These are phyloP conservation scores for Lenwebbia sp. DNA, from an alignment of 345 rosid species.

Conservation along the genomic window DNA sequence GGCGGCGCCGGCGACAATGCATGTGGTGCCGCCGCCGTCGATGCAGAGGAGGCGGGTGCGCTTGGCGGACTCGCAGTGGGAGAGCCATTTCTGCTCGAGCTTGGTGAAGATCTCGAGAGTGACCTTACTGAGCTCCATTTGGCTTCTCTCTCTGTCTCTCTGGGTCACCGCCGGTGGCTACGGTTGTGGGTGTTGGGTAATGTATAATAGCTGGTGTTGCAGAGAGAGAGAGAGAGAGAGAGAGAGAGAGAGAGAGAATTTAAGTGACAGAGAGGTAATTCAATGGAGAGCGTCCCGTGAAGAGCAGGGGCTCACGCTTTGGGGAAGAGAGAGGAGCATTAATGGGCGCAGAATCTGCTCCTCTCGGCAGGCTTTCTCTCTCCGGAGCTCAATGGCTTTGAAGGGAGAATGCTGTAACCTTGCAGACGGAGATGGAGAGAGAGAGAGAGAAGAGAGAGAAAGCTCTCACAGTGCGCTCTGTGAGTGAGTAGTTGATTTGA, in stretches of 20 bases:
- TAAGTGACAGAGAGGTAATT: background rate
- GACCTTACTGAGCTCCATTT: slow-evolving; percentile 80
- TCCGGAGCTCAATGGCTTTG: background rate
- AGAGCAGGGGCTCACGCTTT: background rate
- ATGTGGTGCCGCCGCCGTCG: slow-evolving; percentile 78
- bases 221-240: background rate
- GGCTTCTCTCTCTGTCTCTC: background rate
- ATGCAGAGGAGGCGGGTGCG: slow-evolving; percentile 74
- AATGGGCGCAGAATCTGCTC: background rate
- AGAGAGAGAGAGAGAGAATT: too few species aligned
- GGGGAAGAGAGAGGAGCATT: background rate
- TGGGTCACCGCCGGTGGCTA: background rate
- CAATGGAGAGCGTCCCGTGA: background rate
- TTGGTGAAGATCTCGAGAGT: slow-evolving; percentile 84
- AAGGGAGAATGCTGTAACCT: background rate
- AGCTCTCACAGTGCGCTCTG: background rate
- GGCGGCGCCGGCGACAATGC: slow-evolving; percentile 51
- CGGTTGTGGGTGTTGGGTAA: too few species aligned
- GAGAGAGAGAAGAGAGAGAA: background rate
- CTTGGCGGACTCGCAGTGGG: slow-evolving; percentile 58
- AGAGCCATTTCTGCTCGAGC: slow-evolving; percentile 89
- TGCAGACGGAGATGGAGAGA: background rate
- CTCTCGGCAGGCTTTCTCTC: background rate
- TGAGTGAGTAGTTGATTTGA: background rate
- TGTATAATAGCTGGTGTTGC: background rate